These are phyloP conservation scores for Peronospora destructor DNA, from an alignment of 352 stramenopile genomes.

Conservation along the genomic window DNA sequence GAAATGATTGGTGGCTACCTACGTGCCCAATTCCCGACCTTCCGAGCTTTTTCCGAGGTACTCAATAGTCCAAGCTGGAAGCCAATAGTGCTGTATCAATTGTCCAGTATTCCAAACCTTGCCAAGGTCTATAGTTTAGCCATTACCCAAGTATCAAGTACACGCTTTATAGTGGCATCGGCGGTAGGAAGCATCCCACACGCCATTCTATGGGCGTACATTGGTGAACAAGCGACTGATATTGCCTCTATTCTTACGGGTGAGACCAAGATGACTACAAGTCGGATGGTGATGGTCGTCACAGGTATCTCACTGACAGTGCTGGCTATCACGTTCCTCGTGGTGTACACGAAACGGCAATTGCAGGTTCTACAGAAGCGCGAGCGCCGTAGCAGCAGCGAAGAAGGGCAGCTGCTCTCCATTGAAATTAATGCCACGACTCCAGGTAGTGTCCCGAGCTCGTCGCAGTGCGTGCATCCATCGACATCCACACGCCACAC, in stretches of 20 bases:
- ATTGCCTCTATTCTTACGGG: constrained; percentile 52
- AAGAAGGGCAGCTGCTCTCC: constrained; percentile 34
- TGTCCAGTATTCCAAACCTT: constrained; percentile 76
- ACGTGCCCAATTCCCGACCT: constrained; percentile 50
- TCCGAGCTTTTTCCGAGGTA: constrained; percentile 58
- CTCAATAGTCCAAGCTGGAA: constrained; percentile 68
- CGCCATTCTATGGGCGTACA: constrained; percentile 63
- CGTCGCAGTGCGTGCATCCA: constrained; percentile 12
- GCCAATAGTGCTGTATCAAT: constrained; percentile 64
- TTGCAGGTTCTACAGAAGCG: constrained; percentile 53
- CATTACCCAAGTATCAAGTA: constrained; percentile 55
- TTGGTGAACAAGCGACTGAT: constrained; percentile 62
- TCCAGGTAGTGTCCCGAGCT: constrained; percentile 9
- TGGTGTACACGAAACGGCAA: constrained; percentile 63
- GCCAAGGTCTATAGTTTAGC: constrained; percentile 74
- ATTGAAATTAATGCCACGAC: constrained; percentile 28
- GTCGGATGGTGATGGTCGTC: constrained; percentile 39
- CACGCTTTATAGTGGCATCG: constrained; percentile 52
- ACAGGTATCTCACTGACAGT: constrained; percentile 39
- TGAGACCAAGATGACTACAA: constrained; percentile 38
- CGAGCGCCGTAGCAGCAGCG: constrained; percentile 45
- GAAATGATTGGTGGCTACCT: constrained; percentile 58
- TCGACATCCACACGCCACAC: constrained; percentile 19
- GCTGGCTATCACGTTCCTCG: constrained; percentile 46
- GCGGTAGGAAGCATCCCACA: constrained; percentile 49